phyloP scores from a whole-genome alignment of 306 rosid species.

The Aeschynomene evenia region DNA sequence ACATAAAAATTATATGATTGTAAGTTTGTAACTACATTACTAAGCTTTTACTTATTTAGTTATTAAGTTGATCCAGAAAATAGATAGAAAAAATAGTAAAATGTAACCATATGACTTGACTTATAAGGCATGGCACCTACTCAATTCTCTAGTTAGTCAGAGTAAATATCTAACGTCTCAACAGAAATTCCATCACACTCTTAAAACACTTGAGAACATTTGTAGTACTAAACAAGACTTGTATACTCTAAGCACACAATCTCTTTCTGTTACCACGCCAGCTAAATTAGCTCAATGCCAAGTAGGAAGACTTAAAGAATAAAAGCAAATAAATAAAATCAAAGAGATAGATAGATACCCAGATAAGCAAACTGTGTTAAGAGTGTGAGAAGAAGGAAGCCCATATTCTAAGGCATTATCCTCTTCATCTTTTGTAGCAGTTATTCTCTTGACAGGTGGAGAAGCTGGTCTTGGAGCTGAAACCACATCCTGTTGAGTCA shows the following conservation, averaged over 20 bases:
- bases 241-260: conserved; percentile 2
- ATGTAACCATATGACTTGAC: conserved; percentile 17
- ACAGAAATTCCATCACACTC: neutral
- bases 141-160: conserved; percentile 1
- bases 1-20: too few relatives aligned
- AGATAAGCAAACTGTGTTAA: conserved; percentile 90
- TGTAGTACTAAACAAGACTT: conserved; percentile 2
- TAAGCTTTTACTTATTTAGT: neutral
- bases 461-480: conserved; percentile 95
- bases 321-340: conserved; percentile 27
- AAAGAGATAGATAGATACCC: conserved; percentile 77
- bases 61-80: conserved; percentile 16
- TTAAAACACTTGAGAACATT: neutral
- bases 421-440: conserved; percentile 88
- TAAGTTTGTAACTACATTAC: neutral
- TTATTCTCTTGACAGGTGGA: conserved; percentile 87
- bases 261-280: conserved; percentile 2
- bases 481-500: conserved; percentile 63
- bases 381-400: conserved; percentile 94
- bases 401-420: conserved; percentile 96
- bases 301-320: neutral
- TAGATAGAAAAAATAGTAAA: neutral
- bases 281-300: neutral
- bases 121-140: conserved; percentile 19
- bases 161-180: conserved; percentile 20